These are phyloP conservation scores for Xerocomellus dryophilus DNA, from an alignment of 768 basidiomycete species.

Conservation along the genomic window DNA sequence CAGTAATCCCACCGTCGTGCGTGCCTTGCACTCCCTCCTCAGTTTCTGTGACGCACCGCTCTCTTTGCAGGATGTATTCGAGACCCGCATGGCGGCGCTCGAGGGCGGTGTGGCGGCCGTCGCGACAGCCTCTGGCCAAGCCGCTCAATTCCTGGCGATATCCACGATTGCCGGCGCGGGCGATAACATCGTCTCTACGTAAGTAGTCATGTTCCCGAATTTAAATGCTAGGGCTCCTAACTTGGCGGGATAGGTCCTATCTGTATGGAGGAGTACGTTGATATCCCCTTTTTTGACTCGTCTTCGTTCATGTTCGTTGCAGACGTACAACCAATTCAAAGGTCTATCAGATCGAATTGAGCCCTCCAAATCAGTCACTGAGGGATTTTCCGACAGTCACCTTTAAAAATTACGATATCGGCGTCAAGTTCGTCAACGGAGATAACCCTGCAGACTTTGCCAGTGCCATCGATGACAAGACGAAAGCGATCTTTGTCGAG, in stretches of 20 bases:
- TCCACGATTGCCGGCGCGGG: constrained; percentile 57
- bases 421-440: constrained; percentile 49
- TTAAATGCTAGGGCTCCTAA: not conserved
- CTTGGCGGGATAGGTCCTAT: constrained; percentile 8
- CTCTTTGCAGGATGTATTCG: constrained; percentile 62
- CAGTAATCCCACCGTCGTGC: constrained; percentile 22
- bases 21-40: not conserved
- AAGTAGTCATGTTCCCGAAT: constrained; percentile 23
- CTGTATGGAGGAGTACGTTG: constrained; percentile 19
- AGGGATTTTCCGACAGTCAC: constrained; percentile 6
- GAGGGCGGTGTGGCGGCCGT: constrained; percentile 78
- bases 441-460: constrained; percentile 56
- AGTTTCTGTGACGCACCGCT: not conserved
- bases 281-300: not conserved
- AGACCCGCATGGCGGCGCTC: constrained; percentile 74
- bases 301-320: not conserved
- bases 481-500: constrained; percentile 75
- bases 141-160: constrained; percentile 75
- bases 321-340: constrained; percentile 24
- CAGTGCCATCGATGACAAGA: constrained; percentile 70
- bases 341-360: not conserved
- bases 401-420: constrained; percentile 15
- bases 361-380: not conserved
- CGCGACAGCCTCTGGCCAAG: constrained; percentile 70
- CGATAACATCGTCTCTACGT: constrained; percentile 79